These are phyloP conservation scores for Albophoma yamanashiensis DNA, from an alignment of 2,329 filamentous ascomycete genomes.

Conservation along the genomic window DNA sequence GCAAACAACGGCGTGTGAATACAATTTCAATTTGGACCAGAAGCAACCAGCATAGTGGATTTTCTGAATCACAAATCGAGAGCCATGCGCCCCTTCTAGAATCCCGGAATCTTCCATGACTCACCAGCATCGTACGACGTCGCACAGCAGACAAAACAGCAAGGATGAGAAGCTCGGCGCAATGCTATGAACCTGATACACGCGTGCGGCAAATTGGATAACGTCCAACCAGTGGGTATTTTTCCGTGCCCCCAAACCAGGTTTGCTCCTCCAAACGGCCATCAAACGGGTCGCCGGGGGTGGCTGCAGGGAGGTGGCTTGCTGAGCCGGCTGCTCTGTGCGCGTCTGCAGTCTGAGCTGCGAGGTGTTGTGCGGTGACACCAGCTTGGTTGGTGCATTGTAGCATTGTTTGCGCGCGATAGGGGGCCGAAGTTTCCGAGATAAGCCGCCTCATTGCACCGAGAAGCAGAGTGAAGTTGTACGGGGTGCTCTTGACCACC, in stretches of 20 bases:
- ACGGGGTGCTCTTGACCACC: background rate
- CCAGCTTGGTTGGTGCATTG: background rate
- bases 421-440: background rate
- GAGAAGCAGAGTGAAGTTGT: background rate
- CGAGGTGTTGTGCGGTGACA: background rate
- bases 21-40: background rate
- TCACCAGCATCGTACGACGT: background rate
- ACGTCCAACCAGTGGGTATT: background rate
- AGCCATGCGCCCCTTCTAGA: background rate
- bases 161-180: background rate
- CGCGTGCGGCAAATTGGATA: background rate
- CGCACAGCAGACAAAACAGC: background rate
- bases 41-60: background rate
- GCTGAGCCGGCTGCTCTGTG: background rate
- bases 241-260: background rate
- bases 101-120: background rate
- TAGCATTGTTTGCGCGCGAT: background rate
- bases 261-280: conserved; percentile 3
- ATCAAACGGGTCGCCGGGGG: background rate
- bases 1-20: background rate
- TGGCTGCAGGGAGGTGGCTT: background rate
- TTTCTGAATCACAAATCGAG: background rate
- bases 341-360: background rate
- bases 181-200: background rate
- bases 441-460: background rate